Conservation (phyloP, 1,284 basidiomycete genomes). For the Cutaneotrichosporon mucoides region DNA sequence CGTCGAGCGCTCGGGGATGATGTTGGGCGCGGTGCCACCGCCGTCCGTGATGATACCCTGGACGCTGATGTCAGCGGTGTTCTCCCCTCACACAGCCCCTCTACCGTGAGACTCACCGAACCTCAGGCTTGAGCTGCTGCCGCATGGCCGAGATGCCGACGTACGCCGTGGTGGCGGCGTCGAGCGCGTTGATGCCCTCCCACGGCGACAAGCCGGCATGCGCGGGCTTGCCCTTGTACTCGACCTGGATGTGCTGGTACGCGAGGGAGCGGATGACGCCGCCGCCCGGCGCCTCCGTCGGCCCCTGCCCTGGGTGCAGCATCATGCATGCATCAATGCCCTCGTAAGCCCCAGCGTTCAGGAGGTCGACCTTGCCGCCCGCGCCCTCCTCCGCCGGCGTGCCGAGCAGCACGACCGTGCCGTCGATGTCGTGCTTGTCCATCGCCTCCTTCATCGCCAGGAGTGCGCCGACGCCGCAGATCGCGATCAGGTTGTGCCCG, state of each 20-base stretch:
- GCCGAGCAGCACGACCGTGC: conserved; percentile 71
- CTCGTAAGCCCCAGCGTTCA: conserved; percentile 52
- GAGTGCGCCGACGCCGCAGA: conserved; percentile 41
- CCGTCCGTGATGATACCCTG: conserved; percentile 64
- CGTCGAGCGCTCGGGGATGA: conserved; percentile 71
- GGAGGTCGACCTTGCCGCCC: conserved; percentile 42
- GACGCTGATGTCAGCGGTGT: conserved; percentile 36
- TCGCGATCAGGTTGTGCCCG: conserved; percentile 53
- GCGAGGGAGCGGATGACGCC: conserved; percentile 29
- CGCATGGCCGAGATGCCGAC: conserved; percentile 66
- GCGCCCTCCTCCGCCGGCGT: conserved; percentile 60
- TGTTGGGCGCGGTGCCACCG: conserved; percentile 54
- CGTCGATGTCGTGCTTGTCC: conserved; percentile 56
- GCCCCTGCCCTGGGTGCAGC: conserved; percentile 36
- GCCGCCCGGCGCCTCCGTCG: conserved; percentile 56
- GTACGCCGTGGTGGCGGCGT: conserved; percentile 77
- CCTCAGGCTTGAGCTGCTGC: conserved; percentile 55
- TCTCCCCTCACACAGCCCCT: too few species aligned
- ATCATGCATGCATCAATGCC: conserved; percentile 9
- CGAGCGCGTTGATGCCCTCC: conserved; percentile 78
- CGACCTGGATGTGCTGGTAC: conserved; percentile 21
- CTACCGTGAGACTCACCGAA: conserved; percentile 5
- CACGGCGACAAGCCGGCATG: conserved; percentile 57
- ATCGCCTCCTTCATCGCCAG: conserved; percentile 36
- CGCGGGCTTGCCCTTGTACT: conserved; percentile 54